These are phyloP conservation scores for Apiospora arundinis DNA, from an alignment of 2,329 filamentous ascomycete species.

Conservation along the genomic window DNA sequence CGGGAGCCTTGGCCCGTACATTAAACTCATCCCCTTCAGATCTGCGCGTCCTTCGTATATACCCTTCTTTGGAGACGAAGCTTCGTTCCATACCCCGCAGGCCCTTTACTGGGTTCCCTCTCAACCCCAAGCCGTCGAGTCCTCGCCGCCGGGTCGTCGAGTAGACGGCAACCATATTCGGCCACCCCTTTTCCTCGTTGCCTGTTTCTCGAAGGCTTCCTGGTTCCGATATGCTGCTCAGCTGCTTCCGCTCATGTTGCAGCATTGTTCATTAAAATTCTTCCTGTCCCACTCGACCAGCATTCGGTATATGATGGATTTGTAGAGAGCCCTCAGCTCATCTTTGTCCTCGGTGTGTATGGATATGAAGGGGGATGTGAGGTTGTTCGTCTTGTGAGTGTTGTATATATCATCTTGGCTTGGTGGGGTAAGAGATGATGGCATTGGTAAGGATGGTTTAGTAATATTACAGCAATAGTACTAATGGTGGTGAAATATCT, in stretches of 20 bases:
- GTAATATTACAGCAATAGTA: background rate
- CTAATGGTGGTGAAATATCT: background rate
- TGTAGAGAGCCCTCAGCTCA: background rate
- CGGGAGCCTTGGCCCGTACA: slow-evolving; percentile 1
- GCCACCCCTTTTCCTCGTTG: background rate
- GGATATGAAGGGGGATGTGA: background rate
- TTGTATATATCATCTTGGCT: background rate
- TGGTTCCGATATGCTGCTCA: background rate
- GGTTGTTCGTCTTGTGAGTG: background rate
- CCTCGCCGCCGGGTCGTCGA: background rate
- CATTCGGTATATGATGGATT: slow-evolving; percentile 16
- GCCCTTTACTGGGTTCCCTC: background rate
- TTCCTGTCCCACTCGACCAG: slow-evolving; percentile 1
- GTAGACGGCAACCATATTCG: background rate
- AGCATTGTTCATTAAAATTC: slow-evolving; percentile 11
- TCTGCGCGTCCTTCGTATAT: background rate
- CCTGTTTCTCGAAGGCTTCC: background rate
- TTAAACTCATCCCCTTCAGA: background rate
- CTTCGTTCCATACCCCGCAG: too few species aligned
- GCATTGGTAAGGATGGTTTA: slow-evolving; percentile 10
- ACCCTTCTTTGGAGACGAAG: background rate
- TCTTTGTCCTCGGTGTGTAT: slow-evolving; percentile 2
- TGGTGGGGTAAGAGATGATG: slow-evolving; percentile 6
- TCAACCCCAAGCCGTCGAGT: background rate
- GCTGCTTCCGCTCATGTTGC: background rate